Evolutionary conservation across 768 basidiomycete genomes (phyloP), one percentile per base, ranked within the genome.

Genomic region (Kwoniella dejecticola): DNA sequence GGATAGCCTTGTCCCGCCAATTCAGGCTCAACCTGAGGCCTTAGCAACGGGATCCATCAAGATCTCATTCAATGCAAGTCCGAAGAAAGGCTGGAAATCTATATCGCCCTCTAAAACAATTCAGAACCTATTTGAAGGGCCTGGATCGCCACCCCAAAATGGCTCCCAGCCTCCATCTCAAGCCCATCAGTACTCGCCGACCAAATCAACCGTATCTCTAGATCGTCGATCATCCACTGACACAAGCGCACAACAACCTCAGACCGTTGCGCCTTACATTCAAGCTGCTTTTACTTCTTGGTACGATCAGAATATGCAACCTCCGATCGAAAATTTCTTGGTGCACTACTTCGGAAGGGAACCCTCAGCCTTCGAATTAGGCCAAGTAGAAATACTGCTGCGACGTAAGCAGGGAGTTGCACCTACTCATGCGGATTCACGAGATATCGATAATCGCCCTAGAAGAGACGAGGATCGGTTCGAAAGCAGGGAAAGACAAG

Each of bases 241-340:
- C 58, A 71, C 31, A 40, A 47, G 6, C 11, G 19, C 19, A 8
- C 41, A 13, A 6, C 41, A 7, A 42, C 10, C 19, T 42, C 41
- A 42, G 17, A 60, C 57, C 11, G 61, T 76, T 4, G 68, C 74
- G 3, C 74, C 74, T 4, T 76, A 76, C 45, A 60, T 76, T 29
- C 59, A 68, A 36, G 63, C 71, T 7, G 74, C 74, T 6, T 76
- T 76, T 42, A 40, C 46, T 21, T 46, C 56, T 19, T 76, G 74
- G 74, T 54, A 45, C 40, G 48, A 30, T 4, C 62, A 75, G 36
- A 60, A 54, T 10, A 57, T 63, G 3, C 41, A 53, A 15, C 68
- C 69, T n/a, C 60, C 62, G 11, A 38, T 72, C 4, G 57, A 57
- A 10, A 60, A 55, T 12, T 76, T 76, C 55, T 52, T 76, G 24